Percentiles rank a stretch among this genome's conserved stretches.
Conservation (phyloP, 352 stramenopile genomes). For the Globisporangium abappressorium region DNA sequence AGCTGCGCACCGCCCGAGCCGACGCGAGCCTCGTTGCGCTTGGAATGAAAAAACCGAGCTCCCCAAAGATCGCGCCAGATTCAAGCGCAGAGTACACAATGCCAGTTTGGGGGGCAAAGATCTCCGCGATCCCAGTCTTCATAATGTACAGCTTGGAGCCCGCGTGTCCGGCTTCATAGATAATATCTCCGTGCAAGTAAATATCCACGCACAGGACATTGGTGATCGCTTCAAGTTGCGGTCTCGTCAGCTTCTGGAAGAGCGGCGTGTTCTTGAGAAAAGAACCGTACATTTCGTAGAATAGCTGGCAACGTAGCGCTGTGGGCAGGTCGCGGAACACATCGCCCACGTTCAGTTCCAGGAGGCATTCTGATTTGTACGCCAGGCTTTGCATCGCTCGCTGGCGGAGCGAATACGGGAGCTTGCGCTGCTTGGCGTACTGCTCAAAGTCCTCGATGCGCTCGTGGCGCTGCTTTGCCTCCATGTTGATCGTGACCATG, state of each 20-base stretch:
- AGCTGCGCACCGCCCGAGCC: conserved; percentile 47
- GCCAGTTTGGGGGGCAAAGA: conserved; percentile 32
- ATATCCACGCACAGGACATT: conserved; percentile 55
- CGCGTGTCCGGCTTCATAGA: conserved; percentile 44
- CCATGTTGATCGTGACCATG: conserved; percentile 66
- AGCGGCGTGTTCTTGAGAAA: conserved; percentile 33
- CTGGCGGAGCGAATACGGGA: conserved; percentile 39
- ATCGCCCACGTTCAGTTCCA: conserved; percentile 33
- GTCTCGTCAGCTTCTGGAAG: conserved; percentile 31
- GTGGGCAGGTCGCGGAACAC: conserved; percentile 50
- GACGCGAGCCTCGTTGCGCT: conserved; percentile 41
- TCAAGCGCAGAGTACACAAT: conserved; percentile 36
- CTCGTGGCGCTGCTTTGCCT: conserved; percentile 46
- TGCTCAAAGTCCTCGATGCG: conserved; percentile 65
- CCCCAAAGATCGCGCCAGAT: conserved; percentile 44
- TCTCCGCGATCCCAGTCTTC: conserved; percentile 45
- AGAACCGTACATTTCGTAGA: conserved; percentile 50
- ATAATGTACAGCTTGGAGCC: conserved; percentile 49
- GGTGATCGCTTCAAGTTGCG: conserved; percentile 51
- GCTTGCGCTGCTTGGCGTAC: conserved; percentile 53
- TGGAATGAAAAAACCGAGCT: conserved; percentile 63
- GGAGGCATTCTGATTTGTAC: conserved; percentile 51
- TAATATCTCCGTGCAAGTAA: conserved; percentile 57
- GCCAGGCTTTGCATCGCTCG: conserved; percentile 46
- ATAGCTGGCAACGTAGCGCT: conserved; percentile 35